These are phyloP conservation scores for Amesomyces nigricolor DNA, from an alignment of 2,329 filamentous ascomycete genomes.

Conservation along the genomic window DNA sequence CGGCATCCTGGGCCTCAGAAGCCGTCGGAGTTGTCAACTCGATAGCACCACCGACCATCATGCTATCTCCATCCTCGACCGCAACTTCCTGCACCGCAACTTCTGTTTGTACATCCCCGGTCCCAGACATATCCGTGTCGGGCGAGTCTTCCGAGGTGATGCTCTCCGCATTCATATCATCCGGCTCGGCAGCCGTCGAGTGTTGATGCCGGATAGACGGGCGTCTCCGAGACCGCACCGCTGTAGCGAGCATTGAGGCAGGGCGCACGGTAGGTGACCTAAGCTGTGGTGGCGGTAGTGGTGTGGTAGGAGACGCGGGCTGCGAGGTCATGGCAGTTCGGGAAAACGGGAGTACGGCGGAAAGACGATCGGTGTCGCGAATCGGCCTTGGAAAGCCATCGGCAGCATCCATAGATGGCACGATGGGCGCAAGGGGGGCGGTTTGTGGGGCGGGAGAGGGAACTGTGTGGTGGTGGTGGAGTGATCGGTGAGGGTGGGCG, in stretches of 20 bases:
- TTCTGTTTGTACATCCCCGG: constrained; percentile 70
- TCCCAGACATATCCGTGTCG: constrained; percentile 72
- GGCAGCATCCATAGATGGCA: constrained; percentile 60
- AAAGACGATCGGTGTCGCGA: constrained; percentile 74
- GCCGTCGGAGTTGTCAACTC: constrained; percentile 71
- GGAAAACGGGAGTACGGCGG: constrained; percentile 70
- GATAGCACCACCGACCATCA: constrained; percentile 69
- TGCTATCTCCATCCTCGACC: constrained; percentile 73
- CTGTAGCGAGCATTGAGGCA: constrained; percentile 47
- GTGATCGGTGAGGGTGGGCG: constrained; percentile 25
- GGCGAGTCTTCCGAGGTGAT: constrained; percentile 71
- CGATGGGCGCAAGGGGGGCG: constrained; percentile 59
- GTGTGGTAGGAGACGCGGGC: constrained; percentile 85
- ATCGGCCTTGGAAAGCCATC: constrained; percentile 77
- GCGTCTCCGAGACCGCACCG: constrained; percentile 57
- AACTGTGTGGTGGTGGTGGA: constrained; percentile 38
- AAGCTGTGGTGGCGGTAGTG: constrained; percentile 62
- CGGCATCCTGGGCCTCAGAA: constrained; percentile 78
- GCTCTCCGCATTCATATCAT: constrained; percentile 82
- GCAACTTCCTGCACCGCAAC: constrained; percentile 80
- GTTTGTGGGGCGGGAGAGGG: constrained; percentile 46
- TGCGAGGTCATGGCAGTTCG: constrained; percentile 73
- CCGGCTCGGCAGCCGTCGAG: constrained; percentile 74
- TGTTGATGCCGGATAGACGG: constrained; percentile 86
- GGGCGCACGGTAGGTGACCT: constrained; percentile 51